These are phyloP conservation scores for Pelagophyceae sp. DNA, from an alignment of 352 stramenopile species.

Conservation along the genomic window DNA sequence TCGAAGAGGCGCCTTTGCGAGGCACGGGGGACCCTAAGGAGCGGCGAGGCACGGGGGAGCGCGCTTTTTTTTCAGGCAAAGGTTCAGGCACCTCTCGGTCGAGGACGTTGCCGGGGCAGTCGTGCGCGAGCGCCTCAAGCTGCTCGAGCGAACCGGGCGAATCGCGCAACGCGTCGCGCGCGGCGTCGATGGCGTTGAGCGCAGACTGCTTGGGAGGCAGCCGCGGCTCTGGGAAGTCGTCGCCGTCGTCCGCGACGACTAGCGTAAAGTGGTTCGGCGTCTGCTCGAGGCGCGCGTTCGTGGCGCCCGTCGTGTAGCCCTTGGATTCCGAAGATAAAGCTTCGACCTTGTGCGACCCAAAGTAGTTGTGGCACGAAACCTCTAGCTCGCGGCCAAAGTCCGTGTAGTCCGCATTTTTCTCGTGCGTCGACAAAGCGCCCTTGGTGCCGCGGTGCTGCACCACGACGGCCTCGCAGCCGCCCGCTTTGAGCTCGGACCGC, in stretches of 20 bases:
- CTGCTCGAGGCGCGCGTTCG: slow-evolving; percentile 13
- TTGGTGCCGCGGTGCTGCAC: slow-evolving; percentile 2
- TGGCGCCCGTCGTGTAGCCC: not conserved
- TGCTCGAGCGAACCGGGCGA: not conserved
- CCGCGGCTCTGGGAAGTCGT: not conserved
- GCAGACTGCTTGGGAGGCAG: not conserved
- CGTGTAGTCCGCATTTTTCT: not conserved
- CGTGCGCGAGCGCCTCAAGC: not conserved
- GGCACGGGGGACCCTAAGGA: too few species aligned
- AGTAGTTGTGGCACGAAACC: slow-evolving; percentile 17
- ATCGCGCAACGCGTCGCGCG: too few species aligned
- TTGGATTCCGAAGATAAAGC: not conserved
- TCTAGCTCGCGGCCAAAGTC: slow-evolving; percentile 19
- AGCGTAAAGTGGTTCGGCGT: not conserved
- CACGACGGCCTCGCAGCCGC: not conserved
- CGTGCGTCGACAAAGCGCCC: not conserved
- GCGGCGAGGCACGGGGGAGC: too few species aligned
- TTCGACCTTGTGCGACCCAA: slow-evolving; percentile 5
- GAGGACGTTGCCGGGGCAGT: not conserved
- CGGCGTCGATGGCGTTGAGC: not conserved
- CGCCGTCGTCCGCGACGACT: not conserved
- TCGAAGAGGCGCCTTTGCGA: too few species aligned
- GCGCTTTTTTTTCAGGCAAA: too few species aligned
- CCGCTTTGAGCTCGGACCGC: not conserved
- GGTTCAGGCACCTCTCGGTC: too few species aligned